Conservation (phyloP, 2,329 filamentous ascomycete species). For the Claviceps quebecensis region DNA sequence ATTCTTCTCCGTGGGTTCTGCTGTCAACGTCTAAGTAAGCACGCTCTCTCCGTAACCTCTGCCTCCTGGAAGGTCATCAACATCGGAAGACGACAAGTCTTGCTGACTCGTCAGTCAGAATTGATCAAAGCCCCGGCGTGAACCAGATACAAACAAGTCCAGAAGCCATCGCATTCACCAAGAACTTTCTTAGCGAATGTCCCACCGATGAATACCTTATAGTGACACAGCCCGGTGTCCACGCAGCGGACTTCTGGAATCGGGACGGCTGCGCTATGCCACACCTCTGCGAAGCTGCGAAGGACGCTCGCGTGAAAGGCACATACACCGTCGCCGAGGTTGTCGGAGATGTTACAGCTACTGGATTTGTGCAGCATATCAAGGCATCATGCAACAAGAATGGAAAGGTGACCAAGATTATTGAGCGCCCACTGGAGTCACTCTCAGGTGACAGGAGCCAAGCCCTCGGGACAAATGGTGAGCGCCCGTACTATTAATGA, state of each 20-base stretch:
- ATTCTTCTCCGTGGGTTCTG: constrained; percentile 80
- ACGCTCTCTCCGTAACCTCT: constrained; percentile 5
- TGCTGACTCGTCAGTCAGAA: constrained; percentile 12
- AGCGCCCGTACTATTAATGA: constrained; percentile 6
- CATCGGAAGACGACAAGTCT: background rate
- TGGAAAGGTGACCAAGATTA: constrained; percentile 23
- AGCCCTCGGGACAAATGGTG: constrained; percentile 35
- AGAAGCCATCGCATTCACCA: constrained; percentile 28
- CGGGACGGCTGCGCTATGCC: constrained; percentile 35
- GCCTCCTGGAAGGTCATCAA: constrained; percentile 1
- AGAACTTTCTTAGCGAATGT: constrained; percentile 48
- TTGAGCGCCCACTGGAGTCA: constrained; percentile 26
- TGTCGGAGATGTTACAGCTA: constrained; percentile 31
- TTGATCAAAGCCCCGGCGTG: constrained; percentile 19
- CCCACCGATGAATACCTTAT: constrained; percentile 65
- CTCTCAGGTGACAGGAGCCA: constrained; percentile 29
- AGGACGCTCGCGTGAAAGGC: constrained; percentile 20
- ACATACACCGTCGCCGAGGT: constrained; percentile 42
- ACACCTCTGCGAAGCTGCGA: constrained; percentile 32
- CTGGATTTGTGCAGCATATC: constrained; percentile 30
- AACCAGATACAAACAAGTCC: constrained; percentile 36
- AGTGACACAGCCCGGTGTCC: constrained; percentile 62
- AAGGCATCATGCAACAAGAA: constrained; percentile 28
- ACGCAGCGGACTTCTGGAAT: constrained; percentile 51
- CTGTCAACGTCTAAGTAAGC: constrained; percentile 73